Percentiles rank a stretch among this genome's conserved stretches.
phyloP scores from a whole-genome alignment of 108 stramenopile genomes.

The Schizochytrium sp. region DNA sequence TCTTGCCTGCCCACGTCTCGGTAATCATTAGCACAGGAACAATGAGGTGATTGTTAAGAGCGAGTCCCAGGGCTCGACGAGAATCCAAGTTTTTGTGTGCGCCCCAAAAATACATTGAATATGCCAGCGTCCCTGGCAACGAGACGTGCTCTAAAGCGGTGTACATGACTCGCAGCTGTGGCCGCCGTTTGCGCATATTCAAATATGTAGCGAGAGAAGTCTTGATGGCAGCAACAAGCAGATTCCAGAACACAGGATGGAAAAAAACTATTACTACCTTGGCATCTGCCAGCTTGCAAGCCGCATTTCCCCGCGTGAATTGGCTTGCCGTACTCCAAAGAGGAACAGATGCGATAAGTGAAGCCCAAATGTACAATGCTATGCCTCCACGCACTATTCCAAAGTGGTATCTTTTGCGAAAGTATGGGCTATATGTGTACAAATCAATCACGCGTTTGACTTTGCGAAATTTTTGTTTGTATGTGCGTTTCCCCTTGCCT shows the following conservation, averaged over 20 bases:
- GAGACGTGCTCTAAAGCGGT: not conserved
- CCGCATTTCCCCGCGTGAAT: not conserved
- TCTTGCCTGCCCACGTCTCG: not conserved
- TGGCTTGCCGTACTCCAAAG: not conserved
- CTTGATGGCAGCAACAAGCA: not conserved
- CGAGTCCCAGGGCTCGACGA: not conserved
- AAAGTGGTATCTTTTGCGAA: not conserved
- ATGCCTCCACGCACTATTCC: not conserved
- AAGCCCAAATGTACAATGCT: not conserved
- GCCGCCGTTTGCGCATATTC: not conserved
- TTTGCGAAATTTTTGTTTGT: not conserved
- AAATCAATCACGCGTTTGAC: not conserved
- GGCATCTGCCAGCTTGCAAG: not conserved
- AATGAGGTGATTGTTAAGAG: not conserved
- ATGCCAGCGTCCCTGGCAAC: not conserved
- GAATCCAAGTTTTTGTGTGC: not conserved
- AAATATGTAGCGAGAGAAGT: not conserved
- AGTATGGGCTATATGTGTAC: conserved; percentile 11
- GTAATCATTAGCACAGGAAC: not conserved
- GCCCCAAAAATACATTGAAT: not conserved
- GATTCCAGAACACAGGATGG: not conserved
- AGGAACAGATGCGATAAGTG: not conserved
- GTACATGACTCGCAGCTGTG: not conserved
- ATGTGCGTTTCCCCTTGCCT: not conserved
- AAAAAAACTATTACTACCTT: not conserved